Base-by-base conservation (phyloP, 2,329 filamentous ascomycete species). In the Cercospora citrullina region DNA sequence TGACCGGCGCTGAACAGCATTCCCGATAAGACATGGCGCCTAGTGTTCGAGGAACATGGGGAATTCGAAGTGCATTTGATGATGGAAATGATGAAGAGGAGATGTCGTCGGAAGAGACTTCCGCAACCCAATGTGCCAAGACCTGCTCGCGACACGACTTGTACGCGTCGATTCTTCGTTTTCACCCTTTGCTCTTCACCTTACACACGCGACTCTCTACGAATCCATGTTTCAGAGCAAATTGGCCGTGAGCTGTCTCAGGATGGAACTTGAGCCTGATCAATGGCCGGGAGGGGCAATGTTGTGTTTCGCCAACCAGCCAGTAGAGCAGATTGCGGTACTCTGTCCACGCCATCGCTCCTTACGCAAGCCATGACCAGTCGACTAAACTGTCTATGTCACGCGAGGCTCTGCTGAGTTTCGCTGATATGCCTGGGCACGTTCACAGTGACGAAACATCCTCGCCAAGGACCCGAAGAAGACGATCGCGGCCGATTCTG, bases 21-120 rank as follows among this genome's bases (percentile, higher is more conserved):
- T 39, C 51, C 55, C n/a, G 39, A 59, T 18, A 39, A 67, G 62
- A 26, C 60, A 57, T 57, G 45, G 12, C 16, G 26, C n/a, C 53
- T 30, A 58, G 30, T 58, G 16, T 4, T 58, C 53, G 21, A 7
- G 21, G 45, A 2, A 51, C 9, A 14, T 23, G 18, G 18, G 5
- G 45, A 3, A 23, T 23, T 23, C 14, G 45, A 12, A 7, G 26
- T 26, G 45, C 21, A 51, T 7, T 51, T 51, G 45, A 51, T 26
- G 45, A 23, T 23, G 21, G 16, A 23, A 3, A 51, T 23, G 45
- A 51, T 9, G 45, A 51, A 2, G 45, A 51, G 45, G 2, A 9
- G 8, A 21, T 51, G 45, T 51, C 21, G 21, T 26, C 45, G 45
- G 10, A 14, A 51, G 45, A 51, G 45, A 51, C 45, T 51, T 51